A percentile compares a stretch with the other conserved stretches of the same genome.
phyloP scores from a whole-genome alignment of 2,329 filamentous ascomycete genomes.

The Fusarium hainanense region DNA sequence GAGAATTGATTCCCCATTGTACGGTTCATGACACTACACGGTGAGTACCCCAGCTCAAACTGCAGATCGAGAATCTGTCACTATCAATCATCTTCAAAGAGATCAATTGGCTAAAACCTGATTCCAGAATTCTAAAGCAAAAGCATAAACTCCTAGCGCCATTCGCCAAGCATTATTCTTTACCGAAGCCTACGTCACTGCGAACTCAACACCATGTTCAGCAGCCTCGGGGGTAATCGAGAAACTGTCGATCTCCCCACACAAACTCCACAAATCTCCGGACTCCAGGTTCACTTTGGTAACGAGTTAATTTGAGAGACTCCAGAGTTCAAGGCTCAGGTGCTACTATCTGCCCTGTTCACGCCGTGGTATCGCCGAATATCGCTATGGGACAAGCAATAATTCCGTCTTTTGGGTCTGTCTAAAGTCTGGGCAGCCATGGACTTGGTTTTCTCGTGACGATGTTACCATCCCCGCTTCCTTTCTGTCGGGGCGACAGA shows the following conservation, averaged over 20 bases:
- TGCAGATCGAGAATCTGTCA: neutral
- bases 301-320: constrained; percentile 17
- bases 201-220: constrained; percentile 24
- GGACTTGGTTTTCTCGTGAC: constrained; percentile 11
- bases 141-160: constrained; percentile 16
- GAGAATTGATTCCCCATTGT: neutral
- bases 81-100: neutral
- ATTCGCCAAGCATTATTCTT: constrained; percentile 25
- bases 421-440: neutral
- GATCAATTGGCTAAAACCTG: neutral
- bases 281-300: constrained; percentile 27
- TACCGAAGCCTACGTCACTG: constrained; percentile 28
- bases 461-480: constrained; percentile 30
- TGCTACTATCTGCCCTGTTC: constrained; percentile 6
- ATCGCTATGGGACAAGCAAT: neutral
- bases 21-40: neutral
- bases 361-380: constrained; percentile 36
- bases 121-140: neutral
- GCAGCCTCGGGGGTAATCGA: constrained; percentile 10
- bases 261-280: constrained; percentile 38
- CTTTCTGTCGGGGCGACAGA: constrained; percentile 27
- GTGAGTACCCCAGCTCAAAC: neutral
- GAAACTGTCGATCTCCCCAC: constrained; percentile 37
- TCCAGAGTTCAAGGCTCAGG: constrained; percentile 2
- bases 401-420: neutral